Conservation (phyloP, 768 basidiomycete species). For the Termitomyces sp. region DNA sequence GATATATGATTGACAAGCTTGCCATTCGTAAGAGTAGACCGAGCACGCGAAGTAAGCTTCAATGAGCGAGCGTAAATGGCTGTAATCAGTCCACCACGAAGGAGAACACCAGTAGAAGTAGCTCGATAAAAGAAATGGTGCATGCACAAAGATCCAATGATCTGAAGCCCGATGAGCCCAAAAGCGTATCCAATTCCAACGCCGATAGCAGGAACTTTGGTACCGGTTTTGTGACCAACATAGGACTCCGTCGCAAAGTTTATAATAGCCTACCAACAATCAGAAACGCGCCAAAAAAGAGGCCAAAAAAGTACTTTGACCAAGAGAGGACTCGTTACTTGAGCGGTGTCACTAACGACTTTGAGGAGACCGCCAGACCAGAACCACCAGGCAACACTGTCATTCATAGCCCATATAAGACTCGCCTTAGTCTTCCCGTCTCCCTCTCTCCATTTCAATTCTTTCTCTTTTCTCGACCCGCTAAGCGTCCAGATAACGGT, state of each 20-base stretch:
- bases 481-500: constrained; percentile 56
- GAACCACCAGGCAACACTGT: constrained; percentile 73
- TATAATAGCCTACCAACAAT: constrained; percentile 53
- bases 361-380: constrained; percentile 65
- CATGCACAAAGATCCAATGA: constrained; percentile 59
- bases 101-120: constrained; percentile 69
- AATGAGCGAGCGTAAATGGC: constrained; percentile 80
- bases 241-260: constrained; percentile 66
- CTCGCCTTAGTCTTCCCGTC: constrained; percentile 63
- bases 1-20: constrained; percentile 93
- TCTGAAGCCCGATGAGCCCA: constrained; percentile 61
- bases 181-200: constrained; percentile 74
- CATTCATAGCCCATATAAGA: constrained; percentile 65
- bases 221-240: constrained; percentile 32
- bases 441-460: constrained; percentile 59
- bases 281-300: neutral
- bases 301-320: constrained; percentile 54
- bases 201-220: constrained; percentile 35
- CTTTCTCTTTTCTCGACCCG: constrained; percentile 46
- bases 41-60: constrained; percentile 69
- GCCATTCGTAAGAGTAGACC: constrained; percentile 79
- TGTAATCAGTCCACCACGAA: constrained; percentile 82
- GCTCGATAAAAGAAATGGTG: constrained; percentile 85
- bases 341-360: constrained; percentile 64
- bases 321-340: constrained; percentile 70